A percentile compares a stretch with the other conserved stretches of the same genome.
Conservation (phyloP, 2,329 filamentous ascomycete species). For the Fusarium chlamydosporum region DNA sequence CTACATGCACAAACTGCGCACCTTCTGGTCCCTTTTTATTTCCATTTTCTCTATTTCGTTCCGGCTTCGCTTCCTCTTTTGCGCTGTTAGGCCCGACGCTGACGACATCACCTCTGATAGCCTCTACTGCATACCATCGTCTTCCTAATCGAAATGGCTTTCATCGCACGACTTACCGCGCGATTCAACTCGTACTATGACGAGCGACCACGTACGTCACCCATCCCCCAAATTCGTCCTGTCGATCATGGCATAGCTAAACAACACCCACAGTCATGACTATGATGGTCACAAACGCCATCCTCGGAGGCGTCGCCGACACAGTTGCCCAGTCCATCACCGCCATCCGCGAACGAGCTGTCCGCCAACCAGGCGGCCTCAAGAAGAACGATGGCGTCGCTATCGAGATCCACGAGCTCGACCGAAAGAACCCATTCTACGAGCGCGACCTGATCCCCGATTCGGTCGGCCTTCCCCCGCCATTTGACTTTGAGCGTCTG, state of each 20-base stretch:
- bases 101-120: constrained; percentile 63
- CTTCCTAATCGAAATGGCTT: constrained; percentile 88
- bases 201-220: constrained; percentile 79
- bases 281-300: constrained; percentile 98
- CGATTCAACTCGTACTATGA: constrained; percentile 97
- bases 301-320: constrained; percentile 95
- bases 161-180: constrained; percentile 83
- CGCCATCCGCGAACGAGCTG: constrained; percentile 77
- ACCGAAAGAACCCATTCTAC: constrained; percentile 80
- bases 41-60: not conserved
- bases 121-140: constrained; percentile 88
- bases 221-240: no score
- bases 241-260: constrained; percentile 10
- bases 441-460: constrained; percentile 76
- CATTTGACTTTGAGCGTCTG: constrained; percentile 95
- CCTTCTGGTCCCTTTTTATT: constrained; percentile 6
- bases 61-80: not conserved
- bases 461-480: constrained; percentile 74
- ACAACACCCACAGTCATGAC: constrained; percentile 77
- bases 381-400: constrained; percentile 78
- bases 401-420: constrained; percentile 90
- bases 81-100: constrained; percentile 33
- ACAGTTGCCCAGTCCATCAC: constrained; percentile 96
- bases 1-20: constrained; percentile 1
- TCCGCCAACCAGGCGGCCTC: constrained; percentile 72